Evolutionary conservation across 352 stramenopile species (phyloP).

Genomic region (Phytophthora litchii): DNA sequence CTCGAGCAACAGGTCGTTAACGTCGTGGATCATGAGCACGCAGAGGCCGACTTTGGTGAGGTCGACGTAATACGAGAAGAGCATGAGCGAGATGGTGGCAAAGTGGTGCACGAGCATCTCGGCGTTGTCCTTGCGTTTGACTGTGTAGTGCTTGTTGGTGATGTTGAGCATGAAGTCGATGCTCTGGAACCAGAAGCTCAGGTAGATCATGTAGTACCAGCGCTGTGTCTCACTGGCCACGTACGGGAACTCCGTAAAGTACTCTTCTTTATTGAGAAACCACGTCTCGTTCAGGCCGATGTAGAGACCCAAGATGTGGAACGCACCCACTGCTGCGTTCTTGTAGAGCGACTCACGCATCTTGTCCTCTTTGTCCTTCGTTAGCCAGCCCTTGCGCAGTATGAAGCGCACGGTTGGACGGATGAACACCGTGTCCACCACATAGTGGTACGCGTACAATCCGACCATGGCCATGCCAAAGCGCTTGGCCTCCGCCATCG

Average conservation of each 20-base stretch:
- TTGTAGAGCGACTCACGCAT: constrained; percentile 87
- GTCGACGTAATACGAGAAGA: constrained; percentile 77
- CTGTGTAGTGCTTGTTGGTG: constrained; percentile 80
- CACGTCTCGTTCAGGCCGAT: constrained; percentile 66
- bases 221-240: constrained; percentile 51
- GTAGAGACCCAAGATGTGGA: constrained; percentile 67
- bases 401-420: constrained; percentile 51
- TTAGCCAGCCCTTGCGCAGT: constrained; percentile 46
- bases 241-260: constrained; percentile 67
- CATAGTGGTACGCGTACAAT: constrained; percentile 76
- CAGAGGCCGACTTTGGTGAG: constrained; percentile 74
- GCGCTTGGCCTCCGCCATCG: constrained; percentile 58
- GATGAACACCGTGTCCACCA: constrained; percentile 72
- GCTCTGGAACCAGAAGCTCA: constrained; percentile 82
- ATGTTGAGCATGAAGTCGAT: constrained; percentile 87
- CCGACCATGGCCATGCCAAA: constrained; percentile 56
- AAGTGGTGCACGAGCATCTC: constrained; percentile 87
- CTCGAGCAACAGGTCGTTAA: constrained; percentile 77
- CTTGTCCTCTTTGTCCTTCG: constrained; percentile 76
- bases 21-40: constrained; percentile 85
- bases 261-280: constrained; percentile 76
- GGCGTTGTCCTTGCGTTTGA: constrained; percentile 84
- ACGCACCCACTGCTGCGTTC: constrained; percentile 71
- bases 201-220: constrained; percentile 90
- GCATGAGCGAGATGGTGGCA: constrained; percentile 77